Percentiles rank a stretch among this genome's conserved stretches.
phyloP scores from a whole-genome alignment of 2,329 filamentous ascomycete genomes.

The Phaeoacremonium minimum region DNA sequence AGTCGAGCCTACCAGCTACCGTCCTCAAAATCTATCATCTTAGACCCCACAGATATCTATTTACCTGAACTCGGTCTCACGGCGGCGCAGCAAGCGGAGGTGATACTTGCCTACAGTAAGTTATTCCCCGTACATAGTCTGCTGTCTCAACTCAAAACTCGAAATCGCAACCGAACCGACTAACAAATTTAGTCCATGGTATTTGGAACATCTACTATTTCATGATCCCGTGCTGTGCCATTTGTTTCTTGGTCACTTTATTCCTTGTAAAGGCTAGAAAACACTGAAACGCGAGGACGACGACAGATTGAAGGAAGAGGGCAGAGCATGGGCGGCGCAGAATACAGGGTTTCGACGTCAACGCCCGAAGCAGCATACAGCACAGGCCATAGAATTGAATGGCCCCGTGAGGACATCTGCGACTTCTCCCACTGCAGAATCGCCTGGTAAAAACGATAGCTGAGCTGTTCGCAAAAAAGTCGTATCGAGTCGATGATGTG shows the following conservation, averaged over 20 bases:
- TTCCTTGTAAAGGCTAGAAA: conserved; percentile 3
- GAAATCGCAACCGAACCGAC: background rate
- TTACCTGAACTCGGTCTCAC: conserved; percentile 4
- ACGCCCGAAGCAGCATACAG: too few relatives aligned
- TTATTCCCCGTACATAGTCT: background rate
- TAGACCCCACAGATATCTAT: conserved; percentile 1
- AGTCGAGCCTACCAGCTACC: background rate
- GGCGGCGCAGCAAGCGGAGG: background rate
- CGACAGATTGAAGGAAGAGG: conserved; percentile 7
- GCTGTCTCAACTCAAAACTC: background rate
- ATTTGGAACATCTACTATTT: conserved; percentile 9
- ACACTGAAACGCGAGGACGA: conserved; percentile 8
- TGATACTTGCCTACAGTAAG: conserved; percentile 6
- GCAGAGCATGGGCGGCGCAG: conserved; percentile 4
- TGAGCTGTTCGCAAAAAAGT: too few relatives aligned
- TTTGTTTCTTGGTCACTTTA: conserved; percentile 5
- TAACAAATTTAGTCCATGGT: conserved; percentile 3
- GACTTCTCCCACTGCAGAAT: too few relatives aligned
- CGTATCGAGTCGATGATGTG: too few relatives aligned
- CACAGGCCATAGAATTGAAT: too few relatives aligned
- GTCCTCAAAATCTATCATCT: conserved; percentile 1
- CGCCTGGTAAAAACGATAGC: too few relatives aligned
- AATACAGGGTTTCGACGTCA: too few relatives aligned
- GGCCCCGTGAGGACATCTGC: too few relatives aligned
- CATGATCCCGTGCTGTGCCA: conserved; percentile 4